phyloP scores from a whole-genome alignment of 108 stramenopile genomes.

The Mediolabrus comicus region DNA sequence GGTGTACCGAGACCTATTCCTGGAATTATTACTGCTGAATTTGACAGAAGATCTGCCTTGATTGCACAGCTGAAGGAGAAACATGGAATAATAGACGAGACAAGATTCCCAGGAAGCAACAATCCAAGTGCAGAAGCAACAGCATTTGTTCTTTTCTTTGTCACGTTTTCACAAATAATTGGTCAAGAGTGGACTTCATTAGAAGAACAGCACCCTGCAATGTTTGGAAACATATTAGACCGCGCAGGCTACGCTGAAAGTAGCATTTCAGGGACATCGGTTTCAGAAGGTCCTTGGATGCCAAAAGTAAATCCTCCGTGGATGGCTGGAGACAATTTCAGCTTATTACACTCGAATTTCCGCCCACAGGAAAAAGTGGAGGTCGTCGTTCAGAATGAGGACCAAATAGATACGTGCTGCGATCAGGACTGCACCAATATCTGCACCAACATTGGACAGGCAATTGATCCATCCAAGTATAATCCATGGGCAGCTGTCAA shows the following conservation, averaged over 20 bases:
- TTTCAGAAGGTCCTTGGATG: conserved; percentile 27
- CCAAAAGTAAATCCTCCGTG: conserved; percentile 46
- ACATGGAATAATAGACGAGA: conserved; percentile 18
- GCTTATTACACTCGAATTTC: conserved; percentile 20
- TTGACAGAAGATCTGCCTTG: conserved; percentile 76
- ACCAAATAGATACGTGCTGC: conserved; percentile 1
- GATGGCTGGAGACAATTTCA: conserved; percentile 44
- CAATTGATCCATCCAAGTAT: conserved; percentile 21
- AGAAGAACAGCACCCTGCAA: conserved; percentile 7
- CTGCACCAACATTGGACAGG: conserved; percentile 28
- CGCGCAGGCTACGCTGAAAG: conserved; percentile 1
- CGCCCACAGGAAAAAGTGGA: conserved; percentile 24
- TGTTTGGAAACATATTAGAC: conserved; percentile 20
- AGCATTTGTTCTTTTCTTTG: conserved; percentile 81
- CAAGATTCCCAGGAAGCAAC: conserved; percentile 38
- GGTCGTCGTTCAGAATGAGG: conserved; percentile 12
- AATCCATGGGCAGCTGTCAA: conserved; percentile 25
- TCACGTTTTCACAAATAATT: conserved; percentile 69
- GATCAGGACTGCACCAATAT: conserved; percentile 32
- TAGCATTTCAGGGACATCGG: conserved; percentile 3
- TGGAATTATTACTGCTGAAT: conserved; percentile 80
- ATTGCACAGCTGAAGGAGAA: conserved; percentile 52
- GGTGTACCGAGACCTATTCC: conserved; percentile 78
- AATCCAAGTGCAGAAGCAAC: conserved; percentile 65
- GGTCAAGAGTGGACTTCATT: conserved; percentile 55